Conservation (phyloP, 495 filamentous ascomycete genomes). For the Penicillium tannophilum region DNA sequence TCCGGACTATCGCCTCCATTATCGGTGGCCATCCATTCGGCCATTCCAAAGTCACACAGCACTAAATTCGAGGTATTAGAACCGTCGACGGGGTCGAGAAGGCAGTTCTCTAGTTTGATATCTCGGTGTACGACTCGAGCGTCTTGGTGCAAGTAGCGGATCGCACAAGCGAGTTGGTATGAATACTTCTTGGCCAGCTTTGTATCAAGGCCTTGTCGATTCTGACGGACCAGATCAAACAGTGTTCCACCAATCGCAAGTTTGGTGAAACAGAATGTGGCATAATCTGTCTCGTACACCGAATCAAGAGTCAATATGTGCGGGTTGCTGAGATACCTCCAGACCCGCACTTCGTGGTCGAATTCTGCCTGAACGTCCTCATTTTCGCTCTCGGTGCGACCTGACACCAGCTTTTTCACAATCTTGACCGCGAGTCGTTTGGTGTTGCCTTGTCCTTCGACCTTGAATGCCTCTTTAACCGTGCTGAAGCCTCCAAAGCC, state of each 20-base stretch:
- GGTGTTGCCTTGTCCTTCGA: conserved; percentile 56
- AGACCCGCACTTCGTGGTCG: conserved; percentile 72
- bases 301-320: conserved; percentile 67
- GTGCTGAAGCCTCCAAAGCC: conserved; percentile 72
- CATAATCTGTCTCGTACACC: conserved; percentile 70
- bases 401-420: conserved; percentile 62
- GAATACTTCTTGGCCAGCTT: conserved; percentile 62
- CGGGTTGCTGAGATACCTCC: conserved; percentile 68
- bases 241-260: conserved; percentile 68
- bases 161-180: conserved; percentile 67
- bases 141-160: conserved; percentile 76
- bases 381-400: conserved; percentile 62
- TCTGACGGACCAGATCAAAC: conserved; percentile 66
- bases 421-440: conserved; percentile 69
- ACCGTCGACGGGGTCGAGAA: conserved; percentile 63
- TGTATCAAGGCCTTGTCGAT: conserved; percentile 56
- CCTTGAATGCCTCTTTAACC: conserved; percentile 71
- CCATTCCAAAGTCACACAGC: conserved; percentile 76
- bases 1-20: conserved; percentile 50
- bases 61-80: conserved; percentile 56
- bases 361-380: conserved; percentile 72
- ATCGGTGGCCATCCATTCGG: conserved; percentile 67
- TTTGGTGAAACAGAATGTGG: conserved; percentile 75
- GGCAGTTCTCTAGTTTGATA: conserved; percentile 78
- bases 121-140: conserved; percentile 71